Evolutionary conservation across 108 stramenopile genomes (phyloP).

Genomic region (Asterionellopsis glacialis): DNA sequence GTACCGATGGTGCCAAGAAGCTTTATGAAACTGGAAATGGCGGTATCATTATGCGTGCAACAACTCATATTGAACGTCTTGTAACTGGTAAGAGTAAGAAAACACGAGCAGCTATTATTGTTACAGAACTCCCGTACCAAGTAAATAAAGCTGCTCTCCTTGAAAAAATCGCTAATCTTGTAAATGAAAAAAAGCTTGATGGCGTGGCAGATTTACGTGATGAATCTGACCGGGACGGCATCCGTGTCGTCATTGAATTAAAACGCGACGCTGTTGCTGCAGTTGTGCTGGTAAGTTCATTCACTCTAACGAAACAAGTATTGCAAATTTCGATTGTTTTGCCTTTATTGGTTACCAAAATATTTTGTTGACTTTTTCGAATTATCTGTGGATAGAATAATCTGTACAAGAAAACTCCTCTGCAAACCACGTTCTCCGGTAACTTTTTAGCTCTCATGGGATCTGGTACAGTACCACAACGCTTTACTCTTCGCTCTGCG

Average conservation of each 20-base stretch:
- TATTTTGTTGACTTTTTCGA: too few relatives aligned
- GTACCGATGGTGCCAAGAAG: constrained; percentile 65
- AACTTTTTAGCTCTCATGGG: constrained; percentile 89
- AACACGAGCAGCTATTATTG: constrained; percentile 84
- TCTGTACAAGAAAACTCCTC: constrained; percentile 89
- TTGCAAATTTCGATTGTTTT: too few relatives aligned
- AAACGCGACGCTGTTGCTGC: constrained; percentile 91
- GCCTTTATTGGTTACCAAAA: too few relatives aligned
- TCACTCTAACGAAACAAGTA: too few relatives aligned
- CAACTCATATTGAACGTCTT: constrained; percentile 80
- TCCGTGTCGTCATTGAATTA: constrained; percentile 96
- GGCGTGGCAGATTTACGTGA: constrained; percentile 85
- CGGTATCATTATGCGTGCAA: constrained; percentile 80
- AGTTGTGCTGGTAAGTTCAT: constrained; percentile 45
- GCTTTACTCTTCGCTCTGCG: constrained; percentile 84
- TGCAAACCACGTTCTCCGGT: constrained; percentile 91
- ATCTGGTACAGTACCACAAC: constrained; percentile 72
- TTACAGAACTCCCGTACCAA: constrained; percentile 93
- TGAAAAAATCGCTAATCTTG: constrained; percentile 90
- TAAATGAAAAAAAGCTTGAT: constrained; percentile 94
- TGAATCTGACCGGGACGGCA: constrained; percentile 94
- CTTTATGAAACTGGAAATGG: constrained; percentile 91
- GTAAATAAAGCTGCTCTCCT: constrained; percentile 93
- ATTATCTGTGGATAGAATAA: constrained; percentile 62
- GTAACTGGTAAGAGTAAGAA: constrained; percentile 38